Percentiles rank a stretch among this genome's conserved stretches.
Conservation (phyloP, 2,329 filamentous ascomycete genomes). For the Scedosporium minutisporum region DNA sequence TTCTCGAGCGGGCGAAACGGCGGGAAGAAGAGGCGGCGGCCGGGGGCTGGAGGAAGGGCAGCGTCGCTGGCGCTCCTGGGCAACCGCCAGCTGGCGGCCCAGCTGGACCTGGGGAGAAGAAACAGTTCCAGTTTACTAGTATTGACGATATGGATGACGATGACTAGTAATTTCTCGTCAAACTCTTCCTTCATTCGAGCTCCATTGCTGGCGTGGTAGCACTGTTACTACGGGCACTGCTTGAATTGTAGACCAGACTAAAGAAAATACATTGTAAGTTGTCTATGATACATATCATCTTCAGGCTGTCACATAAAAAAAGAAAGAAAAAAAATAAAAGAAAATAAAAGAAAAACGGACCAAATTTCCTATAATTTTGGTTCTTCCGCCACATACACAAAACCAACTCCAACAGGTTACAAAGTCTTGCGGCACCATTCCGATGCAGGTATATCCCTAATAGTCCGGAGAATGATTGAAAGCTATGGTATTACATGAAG, state of each 20-base stretch:
- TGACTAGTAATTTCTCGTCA: constrained; percentile 14
- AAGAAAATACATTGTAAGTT: neutral
- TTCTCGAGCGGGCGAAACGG: constrained; percentile 32
- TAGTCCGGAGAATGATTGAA: neutral
- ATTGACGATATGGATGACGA: constrained; percentile 44
- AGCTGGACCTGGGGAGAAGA: constrained; percentile 27
- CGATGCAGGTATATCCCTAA: neutral
- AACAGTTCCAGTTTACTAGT: constrained; percentile 48
- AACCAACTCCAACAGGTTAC: neutral
- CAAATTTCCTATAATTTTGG: neutral
- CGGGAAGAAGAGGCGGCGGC: constrained; percentile 31
- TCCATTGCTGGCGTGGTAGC: too few species aligned
- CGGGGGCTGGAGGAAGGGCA: constrained; percentile 28
- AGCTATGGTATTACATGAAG: constrained; percentile 3
- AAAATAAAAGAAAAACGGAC: neutral
- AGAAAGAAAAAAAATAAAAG: too few species aligned
- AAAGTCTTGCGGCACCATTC: neutral
- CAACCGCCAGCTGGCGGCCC: constrained; percentile 16
- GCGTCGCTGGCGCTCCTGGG: constrained; percentile 18
- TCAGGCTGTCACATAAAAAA: neutral
- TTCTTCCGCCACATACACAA: neutral
- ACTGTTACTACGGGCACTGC: too few species aligned
- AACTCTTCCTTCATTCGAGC: too few species aligned
- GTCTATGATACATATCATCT: neutral
- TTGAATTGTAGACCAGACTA: too few species aligned